Evolutionary conservation across 208 protist genomes (phyloP).

Genomic region (Angomonas deanei): DNA sequence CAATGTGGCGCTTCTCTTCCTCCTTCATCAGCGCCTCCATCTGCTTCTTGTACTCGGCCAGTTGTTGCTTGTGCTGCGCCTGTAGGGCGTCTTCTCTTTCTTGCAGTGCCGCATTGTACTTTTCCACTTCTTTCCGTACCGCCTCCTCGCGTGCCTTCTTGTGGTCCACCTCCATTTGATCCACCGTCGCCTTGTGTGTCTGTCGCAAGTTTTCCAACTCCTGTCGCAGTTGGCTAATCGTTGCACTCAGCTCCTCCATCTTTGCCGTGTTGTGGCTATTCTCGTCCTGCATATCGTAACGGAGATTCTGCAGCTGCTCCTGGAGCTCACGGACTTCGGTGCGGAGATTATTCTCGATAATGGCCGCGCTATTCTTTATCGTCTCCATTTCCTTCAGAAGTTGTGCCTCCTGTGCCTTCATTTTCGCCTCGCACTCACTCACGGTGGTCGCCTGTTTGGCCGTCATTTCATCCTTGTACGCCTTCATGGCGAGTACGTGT

Average conservation of each 20-base stretch:
- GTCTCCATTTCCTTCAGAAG: conserved; percentile 13
- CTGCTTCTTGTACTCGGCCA: conserved; percentile 5
- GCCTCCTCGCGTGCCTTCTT: conserved; percentile 14
- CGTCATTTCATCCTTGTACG: conserved; percentile 1
- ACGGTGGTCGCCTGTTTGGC: background rate
- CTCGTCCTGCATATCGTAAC: background rate
- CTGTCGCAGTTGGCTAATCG: background rate
- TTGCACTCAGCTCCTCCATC: conserved; percentile 12
- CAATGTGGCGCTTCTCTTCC: conserved; percentile 11
- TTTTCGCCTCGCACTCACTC: conserved; percentile 3
- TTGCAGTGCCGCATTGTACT: conserved; percentile 14
- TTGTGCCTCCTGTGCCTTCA: conserved; percentile 11
- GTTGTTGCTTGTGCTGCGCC: conserved; percentile 12
- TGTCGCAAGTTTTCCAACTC: background rate
- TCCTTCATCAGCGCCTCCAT: conserved; percentile 7
- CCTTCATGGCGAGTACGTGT: conserved; percentile 15
- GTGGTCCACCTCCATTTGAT: conserved; percentile 5
- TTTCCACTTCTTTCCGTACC: conserved; percentile 4
- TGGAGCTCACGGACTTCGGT: conserved; percentile 1
- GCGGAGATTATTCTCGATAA: conserved; percentile 9
- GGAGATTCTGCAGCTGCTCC: background rate
- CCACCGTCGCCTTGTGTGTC: background rate
- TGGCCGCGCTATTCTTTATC: conserved; percentile 8
- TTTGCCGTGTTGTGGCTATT: conserved; percentile 4
- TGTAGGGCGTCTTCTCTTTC: conserved; percentile 17